Evolutionary conservation across 2,329 filamentous ascomycete species (phyloP).

Genomic region (Xylaria sp.): DNA sequence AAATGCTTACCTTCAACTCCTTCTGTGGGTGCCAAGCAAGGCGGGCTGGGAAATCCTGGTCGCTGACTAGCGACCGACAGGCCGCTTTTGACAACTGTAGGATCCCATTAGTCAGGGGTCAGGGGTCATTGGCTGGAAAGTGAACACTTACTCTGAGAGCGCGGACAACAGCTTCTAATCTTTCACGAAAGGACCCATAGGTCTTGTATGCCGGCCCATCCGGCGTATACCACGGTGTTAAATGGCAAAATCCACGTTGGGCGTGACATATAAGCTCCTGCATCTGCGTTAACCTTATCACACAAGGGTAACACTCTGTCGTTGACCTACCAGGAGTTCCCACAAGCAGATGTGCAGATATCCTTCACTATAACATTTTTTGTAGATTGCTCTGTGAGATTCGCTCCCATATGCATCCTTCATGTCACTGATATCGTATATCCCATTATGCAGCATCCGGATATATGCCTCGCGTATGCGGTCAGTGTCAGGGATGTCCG

Average conservation of each 20-base stretch:
- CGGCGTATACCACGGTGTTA: not conserved
- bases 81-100: slow-evolving; percentile 12
- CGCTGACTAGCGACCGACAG: slow-evolving; percentile 5
- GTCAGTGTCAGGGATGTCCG: not conserved
- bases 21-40: slow-evolving; percentile 22
- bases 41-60: not conserved
- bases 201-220: not conserved
- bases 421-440: not conserved
- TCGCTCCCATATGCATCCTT: not conserved
- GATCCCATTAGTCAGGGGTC: not conserved
- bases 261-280: not conserved
- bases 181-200: slow-evolving; percentile 8
- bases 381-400: not conserved
- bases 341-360: not conserved
- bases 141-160: slow-evolving; percentile 5
- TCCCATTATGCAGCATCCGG: not conserved
- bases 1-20: slow-evolving; percentile 9
- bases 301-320: not conserved
- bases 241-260: not conserved
- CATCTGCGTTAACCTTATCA: not conserved
- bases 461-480: too few species aligned
- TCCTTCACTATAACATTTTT: not conserved
- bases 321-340: slow-evolving; percentile 12
- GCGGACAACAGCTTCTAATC: not conserved
- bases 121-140: not conserved